These are phyloP conservation scores for Serendipita sp. DNA, from an alignment of 768 basidiomycete genomes.

Conservation along the genomic window DNA sequence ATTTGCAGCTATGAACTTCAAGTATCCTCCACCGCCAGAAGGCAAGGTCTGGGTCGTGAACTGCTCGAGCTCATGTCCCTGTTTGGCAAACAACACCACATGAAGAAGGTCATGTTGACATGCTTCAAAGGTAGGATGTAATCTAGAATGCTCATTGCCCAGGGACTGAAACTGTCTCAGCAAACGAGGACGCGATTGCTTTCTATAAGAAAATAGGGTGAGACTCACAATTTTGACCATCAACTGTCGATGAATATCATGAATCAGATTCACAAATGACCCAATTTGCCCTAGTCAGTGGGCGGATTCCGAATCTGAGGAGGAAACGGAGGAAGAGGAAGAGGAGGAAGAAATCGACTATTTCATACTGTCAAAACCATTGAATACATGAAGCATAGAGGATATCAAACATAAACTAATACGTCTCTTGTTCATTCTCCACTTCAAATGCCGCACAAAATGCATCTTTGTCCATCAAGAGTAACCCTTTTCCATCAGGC, in stretches of 20 bases:
- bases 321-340: neutral
- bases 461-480: slow-evolving; percentile 55
- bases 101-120: slow-evolving; percentile 17
- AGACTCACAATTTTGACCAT: neutral
- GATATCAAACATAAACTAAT: neutral
- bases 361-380: slow-evolving; percentile 1
- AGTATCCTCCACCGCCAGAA: neutral
- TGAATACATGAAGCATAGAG: neutral
- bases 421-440: slow-evolving; percentile 20
- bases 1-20: slow-evolving; percentile 17
- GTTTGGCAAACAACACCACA: slow-evolving; percentile 9
- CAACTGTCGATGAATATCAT: neutral
- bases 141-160: neutral
- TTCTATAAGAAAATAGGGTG: neutral
- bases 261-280: neutral
- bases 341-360: neutral
- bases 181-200: neutral
- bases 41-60: slow-evolving; percentile 11
- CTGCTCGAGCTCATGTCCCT: slow-evolving; percentile 13
- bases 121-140: slow-evolving; percentile 13
- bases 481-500: slow-evolving; percentile 70
- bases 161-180: neutral
- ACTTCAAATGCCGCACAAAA: slow-evolving; percentile 85
- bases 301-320: neutral
- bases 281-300: neutral